Conservation (phyloP, 2,329 filamentous ascomycete species). For the Cryphonectria nitschkei region DNA sequence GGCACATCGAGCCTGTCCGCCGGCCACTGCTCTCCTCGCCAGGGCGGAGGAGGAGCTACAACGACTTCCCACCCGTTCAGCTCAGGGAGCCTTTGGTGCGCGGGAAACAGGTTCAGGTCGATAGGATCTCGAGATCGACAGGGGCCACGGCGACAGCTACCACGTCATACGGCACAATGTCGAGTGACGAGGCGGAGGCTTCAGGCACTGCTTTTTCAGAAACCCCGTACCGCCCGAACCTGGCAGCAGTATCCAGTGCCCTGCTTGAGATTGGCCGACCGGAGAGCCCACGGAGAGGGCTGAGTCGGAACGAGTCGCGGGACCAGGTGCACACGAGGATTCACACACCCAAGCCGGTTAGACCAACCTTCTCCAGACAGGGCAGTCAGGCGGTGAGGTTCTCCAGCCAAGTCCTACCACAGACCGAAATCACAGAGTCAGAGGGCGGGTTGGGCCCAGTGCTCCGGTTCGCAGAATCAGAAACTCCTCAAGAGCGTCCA, state of each 20-base stretch:
- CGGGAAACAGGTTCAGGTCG: constrained; percentile 23
- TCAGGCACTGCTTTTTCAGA: constrained; percentile 10
- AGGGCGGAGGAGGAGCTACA: constrained; percentile 45
- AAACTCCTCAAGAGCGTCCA: constrained; percentile 42
- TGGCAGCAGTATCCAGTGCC: constrained; percentile 16
- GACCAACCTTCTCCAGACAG: constrained; percentile 57
- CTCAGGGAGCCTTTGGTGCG: constrained; percentile 16
- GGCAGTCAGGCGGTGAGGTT: constrained; percentile 63
- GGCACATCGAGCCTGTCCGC: constrained; percentile 40
- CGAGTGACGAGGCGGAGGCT: constrained; percentile 1
- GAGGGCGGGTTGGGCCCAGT: constrained; percentile 69
- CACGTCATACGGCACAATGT: constrained; percentile 22
- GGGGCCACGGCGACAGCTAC: not conserved
- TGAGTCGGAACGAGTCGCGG: constrained; percentile 17
- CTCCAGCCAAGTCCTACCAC: constrained; percentile 73
- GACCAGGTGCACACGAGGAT: constrained; percentile 1
- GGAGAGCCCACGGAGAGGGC: constrained; percentile 10
- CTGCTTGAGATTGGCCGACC: constrained; percentile 15
- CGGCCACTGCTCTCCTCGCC: constrained; percentile 35
- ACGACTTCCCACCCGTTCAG: constrained; percentile 35
- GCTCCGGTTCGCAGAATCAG: constrained; percentile 72
- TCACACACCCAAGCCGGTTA: constrained; percentile 33
- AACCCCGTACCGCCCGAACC: constrained; percentile 3
- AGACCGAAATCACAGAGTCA: constrained; percentile 62
- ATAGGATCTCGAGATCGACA: constrained; percentile 18